Evolutionary conservation across 1,284 basidiomycete species (phyloP).

Genomic region (Austroboletus novae-zelandiae): DNA sequence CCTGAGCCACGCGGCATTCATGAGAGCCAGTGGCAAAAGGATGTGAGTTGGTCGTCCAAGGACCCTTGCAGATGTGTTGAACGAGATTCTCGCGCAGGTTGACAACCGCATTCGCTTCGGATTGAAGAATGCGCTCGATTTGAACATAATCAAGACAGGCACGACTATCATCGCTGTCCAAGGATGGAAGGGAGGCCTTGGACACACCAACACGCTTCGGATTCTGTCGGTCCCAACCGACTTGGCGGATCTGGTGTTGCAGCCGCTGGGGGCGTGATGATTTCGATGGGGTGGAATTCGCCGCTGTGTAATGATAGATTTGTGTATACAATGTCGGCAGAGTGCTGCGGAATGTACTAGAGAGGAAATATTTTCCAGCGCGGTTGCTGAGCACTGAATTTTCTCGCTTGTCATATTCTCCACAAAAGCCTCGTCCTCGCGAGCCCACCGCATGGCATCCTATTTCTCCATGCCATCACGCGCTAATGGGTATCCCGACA

Average conservation of each 20-base stretch:
- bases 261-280: slow-evolving; percentile 52
- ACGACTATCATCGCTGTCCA: slow-evolving; percentile 94
- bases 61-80: slow-evolving; percentile 1
- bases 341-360: slow-evolving; percentile 23
- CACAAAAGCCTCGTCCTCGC: slow-evolving; percentile 13
- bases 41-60: slow-evolving; percentile 54
- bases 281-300: slow-evolving; percentile 14
- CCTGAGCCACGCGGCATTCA: slow-evolving; percentile 87
- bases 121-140: slow-evolving; percentile 80
- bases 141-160: slow-evolving; percentile 90
- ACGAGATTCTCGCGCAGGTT: slow-evolving; percentile 45
- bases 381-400: neutral
- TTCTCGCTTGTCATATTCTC: slow-evolving; percentile 1
- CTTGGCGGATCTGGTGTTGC: slow-evolving; percentile 76
- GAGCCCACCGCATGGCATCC: slow-evolving; percentile 2
- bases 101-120: slow-evolving; percentile 92
- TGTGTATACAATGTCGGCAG: neutral
- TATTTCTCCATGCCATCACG: slow-evolving; percentile 45
- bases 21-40: slow-evolving; percentile 94
- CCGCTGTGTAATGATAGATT: neutral
- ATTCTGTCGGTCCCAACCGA: slow-evolving; percentile 85
- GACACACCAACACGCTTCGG: slow-evolving; percentile 86
- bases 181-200: slow-evolving; percentile 98
- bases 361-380: slow-evolving; percentile 29
- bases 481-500: slow-evolving; percentile 45